Conservation (phyloP, 352 stramenopile genomes). For the Pythium scleroteichum region DNA sequence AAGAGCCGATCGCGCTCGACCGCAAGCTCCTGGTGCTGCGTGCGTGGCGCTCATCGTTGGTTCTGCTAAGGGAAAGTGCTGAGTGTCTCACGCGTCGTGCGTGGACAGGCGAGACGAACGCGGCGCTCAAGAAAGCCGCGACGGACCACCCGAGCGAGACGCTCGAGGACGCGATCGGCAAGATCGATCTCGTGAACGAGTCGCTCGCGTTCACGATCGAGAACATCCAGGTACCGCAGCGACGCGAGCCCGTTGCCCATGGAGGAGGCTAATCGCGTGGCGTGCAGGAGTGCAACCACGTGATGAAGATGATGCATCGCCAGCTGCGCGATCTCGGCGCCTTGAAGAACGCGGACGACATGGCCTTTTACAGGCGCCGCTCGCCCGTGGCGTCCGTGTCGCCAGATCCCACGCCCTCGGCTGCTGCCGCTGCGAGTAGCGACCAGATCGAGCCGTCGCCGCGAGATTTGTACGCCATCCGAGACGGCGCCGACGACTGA, state of each 20-base stretch:
- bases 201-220: conserved; percentile 81
- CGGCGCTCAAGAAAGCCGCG: conserved; percentile 38
- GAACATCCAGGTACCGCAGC: conserved; percentile 73
- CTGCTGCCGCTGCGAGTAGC: not conserved
- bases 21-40: conserved; percentile 34
- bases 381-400: not conserved
- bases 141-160: conserved; percentile 34
- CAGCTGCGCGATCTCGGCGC: conserved; percentile 58
- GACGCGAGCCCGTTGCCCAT: too few relatives aligned
- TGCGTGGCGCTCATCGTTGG: conserved; percentile 13
- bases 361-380: conserved; percentile 30
- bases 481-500: conserved; percentile 14
- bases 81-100: not conserved
- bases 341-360: conserved; percentile 39
- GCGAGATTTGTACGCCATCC: conserved; percentile 7
- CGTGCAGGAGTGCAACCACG: conserved; percentile 57
- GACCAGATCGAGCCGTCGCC: not conserved
- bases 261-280: too few relatives aligned
- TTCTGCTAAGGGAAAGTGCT: too few relatives aligned
- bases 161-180: conserved; percentile 56
- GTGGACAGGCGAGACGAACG: conserved; percentile 45
- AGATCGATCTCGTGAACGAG: conserved; percentile 81
- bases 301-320: conserved; percentile 70
- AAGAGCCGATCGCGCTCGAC: conserved; percentile 40
- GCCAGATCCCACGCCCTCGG: not conserved